Evolutionary conservation across 2,329 filamentous ascomycete species (phyloP), one percentile per base, ranked within the genome.

Genomic region (Bisporella sp.): DNA sequence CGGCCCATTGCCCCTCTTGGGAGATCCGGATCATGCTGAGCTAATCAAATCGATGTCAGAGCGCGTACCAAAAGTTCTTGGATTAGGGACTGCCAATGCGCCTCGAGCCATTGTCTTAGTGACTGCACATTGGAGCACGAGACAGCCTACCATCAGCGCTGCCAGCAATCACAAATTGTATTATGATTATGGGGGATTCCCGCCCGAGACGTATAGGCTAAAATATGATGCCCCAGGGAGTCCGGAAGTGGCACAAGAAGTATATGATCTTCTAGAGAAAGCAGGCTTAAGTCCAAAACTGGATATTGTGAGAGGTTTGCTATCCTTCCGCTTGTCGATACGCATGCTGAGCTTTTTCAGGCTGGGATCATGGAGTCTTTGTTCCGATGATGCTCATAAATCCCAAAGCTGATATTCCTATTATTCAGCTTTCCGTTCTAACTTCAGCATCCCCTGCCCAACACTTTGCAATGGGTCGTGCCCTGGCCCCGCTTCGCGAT

Each of bases 81-180:
- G 72, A 55, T 71, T 84, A 2, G 70, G 72, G 39, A 78, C 77
- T 0, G 62, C 73, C 1, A 66, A 74, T 1, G 69, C 73, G 9
- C 86, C 86, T 1, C 82, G 79, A 54, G 87, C 85, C 2, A 76
- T 90, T 12, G 80, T 90, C 1, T 82, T 89, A 30, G 84, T 91
- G 63, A 89, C 85, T 1, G 87, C 85, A 1, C 86, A 91, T 66
- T 90, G 87, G 86, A 82, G 74, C 72, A 0, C 68, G 68, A 7
- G 78, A 75, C 29, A 79, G 6, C 78, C 78, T 1, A 73, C 70
- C 41, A 74, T 84, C 51, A 78, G 75, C 9, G 76, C 73, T 3
- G 73, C 59, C 4, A 58, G 66, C 21, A 69, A 67, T 29, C 79
- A 75, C 50, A 59, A 66, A 2, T 66, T 84, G 4, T 64, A 72